Percentiles rank a stretch among this genome's conserved stretches.
These are phyloP conservation scores for Tilletia walkeri DNA, from an alignment of 1,284 basidiomycete genomes.

Conservation along the genomic window DNA sequence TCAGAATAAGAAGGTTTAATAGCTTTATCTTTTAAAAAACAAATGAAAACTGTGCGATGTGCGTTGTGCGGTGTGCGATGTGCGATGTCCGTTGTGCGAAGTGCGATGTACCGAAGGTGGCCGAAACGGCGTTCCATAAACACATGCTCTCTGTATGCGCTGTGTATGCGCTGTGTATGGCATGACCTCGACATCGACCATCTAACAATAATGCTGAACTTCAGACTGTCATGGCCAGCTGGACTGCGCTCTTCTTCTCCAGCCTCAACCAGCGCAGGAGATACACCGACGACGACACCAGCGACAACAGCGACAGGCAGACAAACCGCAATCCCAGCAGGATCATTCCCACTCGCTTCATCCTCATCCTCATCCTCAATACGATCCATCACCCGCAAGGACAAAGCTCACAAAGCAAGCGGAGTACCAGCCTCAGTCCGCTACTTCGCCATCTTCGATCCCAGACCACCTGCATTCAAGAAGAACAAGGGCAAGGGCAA, in stretches of 20 bases:
- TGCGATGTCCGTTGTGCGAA: no score
- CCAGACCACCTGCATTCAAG: not conserved
- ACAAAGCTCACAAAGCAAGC: not conserved
- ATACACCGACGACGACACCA: not conserved
- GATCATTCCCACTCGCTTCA: not conserved
- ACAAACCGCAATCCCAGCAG: no score
- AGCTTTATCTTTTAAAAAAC: no score
- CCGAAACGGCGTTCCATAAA: no score
- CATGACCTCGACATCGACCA: no score
- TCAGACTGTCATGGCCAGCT: constrained; percentile 4
- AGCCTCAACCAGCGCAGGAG: not conserved
- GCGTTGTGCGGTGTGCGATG: no score
- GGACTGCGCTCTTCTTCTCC: not conserved
- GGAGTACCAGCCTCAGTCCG: constrained; percentile 10
- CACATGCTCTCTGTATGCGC: not conserved
- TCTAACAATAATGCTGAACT: constrained; percentile 6
- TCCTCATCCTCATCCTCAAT: not conserved
- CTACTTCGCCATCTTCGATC: constrained; percentile 17
- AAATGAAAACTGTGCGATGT: no score
- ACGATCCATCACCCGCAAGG: not conserved
- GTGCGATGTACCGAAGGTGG: no score
- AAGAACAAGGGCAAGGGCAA: constrained; percentile 14
- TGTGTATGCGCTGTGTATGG: no score
- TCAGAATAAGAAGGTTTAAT: no score
- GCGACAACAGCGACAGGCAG: not conserved